These are phyloP conservation scores for Sclerotinia glacialis DNA, from an alignment of 2,329 filamentous ascomycete species.

Conservation along the genomic window DNA sequence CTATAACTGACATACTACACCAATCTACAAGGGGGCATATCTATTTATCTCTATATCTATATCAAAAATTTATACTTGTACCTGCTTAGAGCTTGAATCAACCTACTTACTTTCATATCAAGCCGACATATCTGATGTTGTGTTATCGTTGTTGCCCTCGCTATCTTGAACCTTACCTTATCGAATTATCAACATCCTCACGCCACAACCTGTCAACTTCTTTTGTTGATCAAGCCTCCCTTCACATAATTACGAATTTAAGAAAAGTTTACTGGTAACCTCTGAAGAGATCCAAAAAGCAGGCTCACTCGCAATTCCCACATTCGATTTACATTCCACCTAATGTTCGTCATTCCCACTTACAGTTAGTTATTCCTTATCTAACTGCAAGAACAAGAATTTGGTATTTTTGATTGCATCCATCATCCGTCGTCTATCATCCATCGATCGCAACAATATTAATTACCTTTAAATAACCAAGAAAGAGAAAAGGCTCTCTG, in stretches of 20 bases:
- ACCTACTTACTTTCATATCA: not conserved
- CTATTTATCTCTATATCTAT: not conserved
- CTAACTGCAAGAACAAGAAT: conserved; percentile 2
- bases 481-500: no score
- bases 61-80: not conserved
- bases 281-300: not conserved
- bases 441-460: not conserved
- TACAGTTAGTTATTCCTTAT: not conserved
- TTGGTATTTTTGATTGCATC: not conserved
- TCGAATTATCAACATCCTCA: not conserved
- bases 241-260: not conserved
- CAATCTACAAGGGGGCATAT: conserved; percentile 7
- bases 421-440: no score
- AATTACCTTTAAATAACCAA: not conserved
- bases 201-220: not conserved
- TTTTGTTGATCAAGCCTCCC: not conserved
- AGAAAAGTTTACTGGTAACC: not conserved
- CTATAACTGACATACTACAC: not conserved
- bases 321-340: not conserved
- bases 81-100: not conserved
- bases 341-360: not conserved
- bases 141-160: not conserved
- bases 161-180: conserved; percentile 10
- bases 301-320: not conserved
- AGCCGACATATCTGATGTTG: not conserved